Conservation (phyloP, 805 yeast species). For the Barnettozyma sucrosica region DNA sequence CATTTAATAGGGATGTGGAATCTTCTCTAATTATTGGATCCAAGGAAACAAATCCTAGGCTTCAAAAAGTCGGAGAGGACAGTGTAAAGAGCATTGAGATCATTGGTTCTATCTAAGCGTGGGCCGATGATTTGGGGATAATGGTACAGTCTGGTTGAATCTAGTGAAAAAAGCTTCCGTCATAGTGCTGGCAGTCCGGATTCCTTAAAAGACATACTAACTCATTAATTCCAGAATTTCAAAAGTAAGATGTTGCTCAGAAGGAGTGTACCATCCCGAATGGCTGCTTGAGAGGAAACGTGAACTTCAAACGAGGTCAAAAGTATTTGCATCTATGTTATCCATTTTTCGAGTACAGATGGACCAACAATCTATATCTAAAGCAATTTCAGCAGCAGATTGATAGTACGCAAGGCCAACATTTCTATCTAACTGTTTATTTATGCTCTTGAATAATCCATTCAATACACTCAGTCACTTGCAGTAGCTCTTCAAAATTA, state of each 20-base stretch:
- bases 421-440: background rate
- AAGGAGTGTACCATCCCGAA: conserved; percentile 32
- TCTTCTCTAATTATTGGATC: background rate
- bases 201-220: background rate
- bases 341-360: conserved; percentile 13
- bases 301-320: conserved; percentile 10
- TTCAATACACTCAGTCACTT: conserved; percentile 48
- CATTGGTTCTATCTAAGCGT: background rate
- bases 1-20: background rate
- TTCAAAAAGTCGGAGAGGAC: background rate
- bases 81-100: background rate
- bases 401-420: background rate
- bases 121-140: background rate
- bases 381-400: conserved; percentile 3
- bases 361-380: conserved; percentile 8
- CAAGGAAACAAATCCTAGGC: background rate
- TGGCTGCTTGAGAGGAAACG: conserved; percentile 13
- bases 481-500: conserved; percentile 44
- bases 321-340: conserved; percentile 7
- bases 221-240: background rate
- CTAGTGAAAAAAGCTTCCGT: background rate
- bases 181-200: background rate
- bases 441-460: conserved; percentile 39
- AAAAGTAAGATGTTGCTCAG: background rate
- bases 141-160: background rate